These are phyloP conservation scores for Stromatinia cepivora DNA, from an alignment of 2,329 filamentous ascomycete genomes.

Conservation along the genomic window DNA sequence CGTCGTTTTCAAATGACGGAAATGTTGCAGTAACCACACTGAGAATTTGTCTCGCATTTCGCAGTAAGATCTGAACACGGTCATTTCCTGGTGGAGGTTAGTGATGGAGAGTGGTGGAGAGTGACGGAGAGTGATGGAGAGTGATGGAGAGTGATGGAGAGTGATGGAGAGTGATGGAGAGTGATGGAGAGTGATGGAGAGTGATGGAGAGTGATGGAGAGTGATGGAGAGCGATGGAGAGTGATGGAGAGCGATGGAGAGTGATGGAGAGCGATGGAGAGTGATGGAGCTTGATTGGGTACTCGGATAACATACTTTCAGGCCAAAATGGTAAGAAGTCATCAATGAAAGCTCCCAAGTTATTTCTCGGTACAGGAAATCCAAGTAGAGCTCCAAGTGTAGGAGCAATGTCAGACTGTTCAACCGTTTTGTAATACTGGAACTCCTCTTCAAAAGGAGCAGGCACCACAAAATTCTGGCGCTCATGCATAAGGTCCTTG, in stretches of 20 bases:
- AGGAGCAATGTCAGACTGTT: conserved; percentile 92
- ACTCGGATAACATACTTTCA: conserved; percentile 48
- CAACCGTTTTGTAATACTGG: conserved; percentile 79
- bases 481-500: conserved; percentile 65
- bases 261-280: no score
- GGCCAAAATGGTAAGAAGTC: conserved; percentile 79
- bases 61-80: conserved; percentile 66
- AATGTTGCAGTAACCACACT: conserved; percentile 75
- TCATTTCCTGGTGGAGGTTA: conserved; percentile 47
- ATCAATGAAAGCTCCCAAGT: conserved; percentile 79
- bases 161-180: no score
- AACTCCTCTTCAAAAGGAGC: conserved; percentile 66
- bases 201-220: no score
- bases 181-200: no score
- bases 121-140: no score
- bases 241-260: no score
- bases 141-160: no score
- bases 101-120: no score
- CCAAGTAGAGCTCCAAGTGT: conserved; percentile 85
- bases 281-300: not conserved
- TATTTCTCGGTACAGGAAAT: conserved; percentile 86
- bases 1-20: conserved; percentile 49
- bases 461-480: conserved; percentile 51
- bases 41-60: conserved; percentile 80
- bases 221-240: no score